Evolutionary conservation across 208 protist genomes (phyloP).

Genomic region (Herpetomonas samuelpessoai): DNA sequence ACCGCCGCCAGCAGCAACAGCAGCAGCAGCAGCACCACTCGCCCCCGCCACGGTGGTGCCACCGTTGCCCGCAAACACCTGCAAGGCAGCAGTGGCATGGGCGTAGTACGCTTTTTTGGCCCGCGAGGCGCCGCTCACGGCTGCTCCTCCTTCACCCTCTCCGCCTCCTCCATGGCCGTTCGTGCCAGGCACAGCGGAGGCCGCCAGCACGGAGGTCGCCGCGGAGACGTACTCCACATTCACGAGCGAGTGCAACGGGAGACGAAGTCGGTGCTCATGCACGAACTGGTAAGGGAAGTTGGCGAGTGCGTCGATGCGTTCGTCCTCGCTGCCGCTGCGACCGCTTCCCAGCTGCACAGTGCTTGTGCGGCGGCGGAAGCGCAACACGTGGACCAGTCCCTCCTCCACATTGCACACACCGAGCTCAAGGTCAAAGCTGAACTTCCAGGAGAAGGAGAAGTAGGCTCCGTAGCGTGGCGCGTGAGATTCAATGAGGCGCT

Average conservation of each 20-base stretch:
- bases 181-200: too few relatives aligned
- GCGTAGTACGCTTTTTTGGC: neutral
- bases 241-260: conserved; percentile 63
- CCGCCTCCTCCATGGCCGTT: too few relatives aligned
- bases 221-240: conserved; percentile 84
- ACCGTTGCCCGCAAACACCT: neutral
- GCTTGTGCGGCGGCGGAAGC: conserved; percentile 16
- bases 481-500: conserved; percentile 1
- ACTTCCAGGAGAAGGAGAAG: conserved; percentile 84
- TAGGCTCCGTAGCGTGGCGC: conserved; percentile 27
- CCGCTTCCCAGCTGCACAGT: neutral
- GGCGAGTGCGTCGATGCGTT: conserved; percentile 1
- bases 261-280: conserved; percentile 33
- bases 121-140: neutral
- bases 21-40: neutral
- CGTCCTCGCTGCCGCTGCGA: conserved; percentile 2
- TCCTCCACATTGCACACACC: conserved; percentile 62
- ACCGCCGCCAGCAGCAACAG: neutral
- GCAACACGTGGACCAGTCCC: conserved; percentile 53
- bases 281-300: conserved; percentile 10
- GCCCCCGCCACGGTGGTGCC: too few relatives aligned
- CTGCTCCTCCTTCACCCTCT: too few relatives aligned
- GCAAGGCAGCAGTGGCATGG: neutral
- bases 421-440: conserved; percentile 63
- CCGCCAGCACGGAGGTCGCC: conserved; percentile 38